Percentiles rank a stretch among this genome's conserved stretches.
These are phyloP conservation scores for Collybia sp. DNA, from an alignment of 768 basidiomycete species.

Conservation along the genomic window DNA sequence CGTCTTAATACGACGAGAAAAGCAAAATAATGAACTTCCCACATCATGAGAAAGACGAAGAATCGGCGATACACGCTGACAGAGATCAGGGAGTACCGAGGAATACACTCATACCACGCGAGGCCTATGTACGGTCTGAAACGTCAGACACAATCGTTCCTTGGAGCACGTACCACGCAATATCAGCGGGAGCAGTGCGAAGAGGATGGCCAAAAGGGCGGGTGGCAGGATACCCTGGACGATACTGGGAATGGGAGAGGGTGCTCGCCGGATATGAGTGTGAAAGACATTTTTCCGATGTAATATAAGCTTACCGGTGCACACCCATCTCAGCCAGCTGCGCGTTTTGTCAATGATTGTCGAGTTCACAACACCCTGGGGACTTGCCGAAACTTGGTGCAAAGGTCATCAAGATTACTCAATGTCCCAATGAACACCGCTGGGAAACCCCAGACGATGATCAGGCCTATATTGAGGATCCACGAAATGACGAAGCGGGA, in stretches of 20 bases:
- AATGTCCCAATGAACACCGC: constrained; percentile 62
- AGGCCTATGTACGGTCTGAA: constrained; percentile 29
- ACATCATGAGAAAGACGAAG: constrained; percentile 61
- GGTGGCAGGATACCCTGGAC: constrained; percentile 69
- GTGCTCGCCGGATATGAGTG: constrained; percentile 18
- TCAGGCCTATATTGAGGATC: constrained; percentile 52
- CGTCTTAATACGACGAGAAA: neutral
- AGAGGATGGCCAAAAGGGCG: constrained; percentile 54
- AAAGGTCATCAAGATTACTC: constrained; percentile 54
- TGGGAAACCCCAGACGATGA: constrained; percentile 63
- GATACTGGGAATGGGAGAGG: constrained; percentile 39
- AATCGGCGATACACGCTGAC: constrained; percentile 70
- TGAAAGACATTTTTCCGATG: too few relatives aligned
- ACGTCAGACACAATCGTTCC: neutral
- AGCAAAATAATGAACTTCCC: constrained; percentile 10
- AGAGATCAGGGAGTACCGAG: constrained; percentile 62
- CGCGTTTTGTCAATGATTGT: neutral
- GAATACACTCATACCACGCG: constrained; percentile 69
- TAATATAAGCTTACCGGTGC: constrained; percentile 21
- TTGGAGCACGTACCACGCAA: constrained; percentile 39
- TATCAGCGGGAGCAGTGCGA: constrained; percentile 55
- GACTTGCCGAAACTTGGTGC: constrained; percentile 38
- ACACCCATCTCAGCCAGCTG: constrained; percentile 62
- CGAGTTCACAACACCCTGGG: neutral
- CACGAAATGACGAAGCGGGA: constrained; percentile 51